Conservation (phyloP, 2,329 filamentous ascomycete species). For the Sclerotinia borealis region DNA sequence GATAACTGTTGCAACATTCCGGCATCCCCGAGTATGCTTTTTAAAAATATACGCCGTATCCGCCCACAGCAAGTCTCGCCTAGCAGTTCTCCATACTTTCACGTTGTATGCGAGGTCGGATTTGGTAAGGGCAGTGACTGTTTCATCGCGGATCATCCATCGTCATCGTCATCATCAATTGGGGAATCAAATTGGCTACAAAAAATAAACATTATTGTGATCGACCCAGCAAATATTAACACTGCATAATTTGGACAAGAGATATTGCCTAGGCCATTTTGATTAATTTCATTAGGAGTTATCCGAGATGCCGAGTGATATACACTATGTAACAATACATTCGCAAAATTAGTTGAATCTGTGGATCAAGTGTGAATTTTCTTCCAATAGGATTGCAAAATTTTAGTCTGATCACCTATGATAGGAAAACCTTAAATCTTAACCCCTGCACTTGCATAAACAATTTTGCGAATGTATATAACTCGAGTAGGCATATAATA, state of each 20-base stretch:
- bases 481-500: not conserved
- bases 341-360: no score
- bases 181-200: not conserved
- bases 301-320: not conserved
- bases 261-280: not conserved
- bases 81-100: not conserved
- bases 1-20: not conserved
- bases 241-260: not conserved
- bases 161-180: not conserved
- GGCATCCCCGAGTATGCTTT: slow-evolving; percentile 7
- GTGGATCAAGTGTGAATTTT: no score
- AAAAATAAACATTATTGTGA: slow-evolving; percentile 8
- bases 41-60: slow-evolving; percentile 10
- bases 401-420: no score
- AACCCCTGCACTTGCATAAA: no score
- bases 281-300: not conserved
- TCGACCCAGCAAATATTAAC: slow-evolving; percentile 1
- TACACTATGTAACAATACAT: no score
- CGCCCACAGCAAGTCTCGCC: not conserved
- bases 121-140: not conserved
- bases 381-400: no score
- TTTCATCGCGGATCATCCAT: slow-evolving; percentile 3
- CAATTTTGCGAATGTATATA: no score
- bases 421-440: no score
- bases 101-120: no score